Base-by-base conservation (phyloP, 805 yeast genomes). In the Kazachstania viticola region DNA sequence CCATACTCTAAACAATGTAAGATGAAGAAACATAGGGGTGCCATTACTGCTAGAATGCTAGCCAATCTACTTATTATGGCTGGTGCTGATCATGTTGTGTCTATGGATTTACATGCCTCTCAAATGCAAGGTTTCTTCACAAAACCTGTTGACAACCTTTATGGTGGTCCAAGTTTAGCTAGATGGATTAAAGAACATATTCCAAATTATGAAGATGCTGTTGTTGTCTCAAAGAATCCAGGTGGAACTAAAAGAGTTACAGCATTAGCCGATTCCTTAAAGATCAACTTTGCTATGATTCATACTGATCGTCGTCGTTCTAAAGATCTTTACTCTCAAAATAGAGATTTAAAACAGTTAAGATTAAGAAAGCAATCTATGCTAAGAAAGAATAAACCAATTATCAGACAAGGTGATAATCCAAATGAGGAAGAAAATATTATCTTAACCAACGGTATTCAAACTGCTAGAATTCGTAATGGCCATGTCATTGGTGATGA, bases 51-150 rank as follows among this genome's bases (percentile, higher is more conserved):
- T 12, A 73, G 97, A 54, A 82, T 91, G 97, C 69, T 91, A 53
- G 97, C 99, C 38, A 91, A 91, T 48, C 63, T 91, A 51, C 65
- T 91, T 41, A 75, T 85, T 36, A 93, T 91, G 93, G 97, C 98
- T 3, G 99, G 99, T 45, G 98, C 97, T 17, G 97, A 91, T 60
- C 99, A 91, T 59, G 93, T 91, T 36, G 88, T 91, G 25, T 83
- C 95, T 3, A 87, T 91, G 96, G 99, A 91, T 54, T 65, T 91
- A 44, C 77, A 73, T 46, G 98, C 99, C 17, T 77, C 95, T 22
- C 99, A 91, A 61, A 91, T 91, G 98, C 98, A 91, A 64, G 99
- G 99, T 11, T 91, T 91, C 54, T 91, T 91, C 65, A 72, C 93
- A 21, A 87, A 85, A 48, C 98, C 99, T 0, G 98, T 91, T 17